Evolutionary conservation across 2,329 filamentous ascomycete genomes (phyloP).

Genomic region (Colletotrichum sp.): DNA sequence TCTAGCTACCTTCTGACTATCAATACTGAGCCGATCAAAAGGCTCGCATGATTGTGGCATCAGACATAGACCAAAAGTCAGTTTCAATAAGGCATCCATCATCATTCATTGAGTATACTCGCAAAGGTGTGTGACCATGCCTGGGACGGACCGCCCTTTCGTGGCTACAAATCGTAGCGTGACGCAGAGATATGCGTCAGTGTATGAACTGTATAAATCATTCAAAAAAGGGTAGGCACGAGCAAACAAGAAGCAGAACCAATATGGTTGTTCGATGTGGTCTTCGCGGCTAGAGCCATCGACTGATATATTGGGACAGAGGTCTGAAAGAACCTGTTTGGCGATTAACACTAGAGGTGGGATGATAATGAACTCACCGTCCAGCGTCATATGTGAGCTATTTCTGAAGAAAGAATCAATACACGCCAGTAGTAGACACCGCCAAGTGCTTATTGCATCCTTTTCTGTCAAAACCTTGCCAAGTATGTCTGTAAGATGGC

Average conservation of each 20-base stretch:
- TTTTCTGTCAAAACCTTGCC: background rate
- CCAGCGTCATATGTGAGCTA: background rate
- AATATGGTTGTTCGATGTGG: fast-evolving
- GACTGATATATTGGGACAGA: background rate
- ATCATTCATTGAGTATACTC: background rate
- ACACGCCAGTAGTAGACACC: background rate
- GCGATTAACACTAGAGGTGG: background rate
- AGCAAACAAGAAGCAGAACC: background rate
- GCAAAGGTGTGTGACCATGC: background rate
- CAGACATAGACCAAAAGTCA: background rate
- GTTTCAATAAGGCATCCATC: background rate
- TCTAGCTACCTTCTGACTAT: background rate
- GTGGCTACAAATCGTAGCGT: background rate
- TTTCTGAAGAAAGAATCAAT: background rate
- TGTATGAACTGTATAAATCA: background rate
- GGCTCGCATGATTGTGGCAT: background rate
- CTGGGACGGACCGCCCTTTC: background rate
- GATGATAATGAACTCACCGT: background rate
- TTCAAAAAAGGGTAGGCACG: background rate
- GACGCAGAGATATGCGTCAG: background rate
- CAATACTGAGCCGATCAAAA: background rate
- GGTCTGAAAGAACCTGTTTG: background rate
- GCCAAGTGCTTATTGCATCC: fast-evolving
- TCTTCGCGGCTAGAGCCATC: background rate
- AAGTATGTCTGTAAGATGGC: fast-evolving